These are phyloP conservation scores for Trypanosoma lewisi DNA, from an alignment of 208 protist species.

Conservation along the genomic window DNA sequence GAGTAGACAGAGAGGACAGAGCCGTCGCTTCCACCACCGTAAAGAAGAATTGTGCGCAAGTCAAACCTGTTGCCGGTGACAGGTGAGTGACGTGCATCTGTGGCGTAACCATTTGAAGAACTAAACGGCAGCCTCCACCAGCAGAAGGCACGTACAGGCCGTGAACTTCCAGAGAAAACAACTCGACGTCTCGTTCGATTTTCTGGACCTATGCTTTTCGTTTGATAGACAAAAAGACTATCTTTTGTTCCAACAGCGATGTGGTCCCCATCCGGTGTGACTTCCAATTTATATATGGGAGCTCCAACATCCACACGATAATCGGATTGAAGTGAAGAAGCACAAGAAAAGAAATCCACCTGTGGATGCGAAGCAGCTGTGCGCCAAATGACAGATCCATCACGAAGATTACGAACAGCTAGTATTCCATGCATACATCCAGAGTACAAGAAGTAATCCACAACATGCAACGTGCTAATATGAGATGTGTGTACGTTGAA, in stretches of 20 bases:
- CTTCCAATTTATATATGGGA: conserved; percentile 36
- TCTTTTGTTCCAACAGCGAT: conserved; percentile 37
- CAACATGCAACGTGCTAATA: conserved; percentile 33
- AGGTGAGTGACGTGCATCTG: neutral
- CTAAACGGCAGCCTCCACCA: conserved; percentile 25
- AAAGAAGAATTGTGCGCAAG: conserved; percentile 25
- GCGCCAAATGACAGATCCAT: conserved; percentile 16
- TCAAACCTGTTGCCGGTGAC: neutral
- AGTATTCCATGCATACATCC: conserved; percentile 31
- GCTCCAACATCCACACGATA: conserved; percentile 25
- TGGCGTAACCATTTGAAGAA: neutral
- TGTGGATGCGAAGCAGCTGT: neutral
- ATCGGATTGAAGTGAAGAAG: neutral
- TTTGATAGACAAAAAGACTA: conserved; percentile 33
- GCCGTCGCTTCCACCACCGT: conserved; percentile 26
- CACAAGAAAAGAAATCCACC: neutral
- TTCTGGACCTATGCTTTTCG: conserved; percentile 18
- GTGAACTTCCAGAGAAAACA: conserved; percentile 17
- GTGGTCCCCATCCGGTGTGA: conserved; percentile 30
- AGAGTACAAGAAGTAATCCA: conserved; percentile 26
- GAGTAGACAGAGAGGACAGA: conserved; percentile 32
- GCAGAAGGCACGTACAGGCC: conserved; percentile 36
- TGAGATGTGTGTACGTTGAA: conserved; percentile 12
- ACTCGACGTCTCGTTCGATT: conserved; percentile 15
- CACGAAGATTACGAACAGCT: conserved; percentile 25